These are phyloP conservation scores for Cadophora luteo-olivacea DNA, from an alignment of 2,329 filamentous ascomycete genomes.

Conservation along the genomic window DNA sequence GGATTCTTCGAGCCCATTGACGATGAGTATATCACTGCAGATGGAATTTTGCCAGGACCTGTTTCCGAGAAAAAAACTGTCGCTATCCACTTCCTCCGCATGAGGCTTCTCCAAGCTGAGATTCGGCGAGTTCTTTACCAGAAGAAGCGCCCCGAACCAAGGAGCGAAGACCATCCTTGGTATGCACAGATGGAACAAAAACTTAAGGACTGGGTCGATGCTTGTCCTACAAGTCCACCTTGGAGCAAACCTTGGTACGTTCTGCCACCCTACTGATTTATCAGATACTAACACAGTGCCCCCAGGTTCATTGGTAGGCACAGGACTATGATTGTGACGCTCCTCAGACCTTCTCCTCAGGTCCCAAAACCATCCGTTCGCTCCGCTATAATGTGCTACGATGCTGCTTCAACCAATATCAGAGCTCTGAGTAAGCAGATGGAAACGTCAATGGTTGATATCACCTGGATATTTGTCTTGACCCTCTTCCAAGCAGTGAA, in stretches of 20 bases:
- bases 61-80: constrained; percentile 84
- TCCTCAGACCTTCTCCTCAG: constrained; percentile 91
- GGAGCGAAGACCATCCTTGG: constrained; percentile 85
- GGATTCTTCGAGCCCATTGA: constrained; percentile 82
- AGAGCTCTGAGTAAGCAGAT: constrained; percentile 82
- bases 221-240: constrained; percentile 71
- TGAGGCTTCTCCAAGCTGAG: constrained; percentile 86
- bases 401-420: constrained; percentile 83
- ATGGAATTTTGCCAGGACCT: constrained; percentile 76
- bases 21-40: constrained; percentile 80
- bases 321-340: constrained; percentile 86
- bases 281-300: constrained; percentile 33
- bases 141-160: constrained; percentile 77
- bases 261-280: not conserved
- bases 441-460: constrained; percentile 74
- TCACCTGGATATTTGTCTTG: constrained; percentile 94
- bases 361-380: constrained; percentile 81
- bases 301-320: constrained; percentile 70
- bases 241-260: constrained; percentile 81
- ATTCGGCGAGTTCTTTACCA: constrained; percentile 87
- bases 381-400: constrained; percentile 84
- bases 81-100: constrained; percentile 91
- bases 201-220: constrained; percentile 79
- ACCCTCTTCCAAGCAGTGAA: constrained; percentile 92
- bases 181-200: constrained; percentile 81